Percentiles rank a stretch among this genome's conserved stretches.
phyloP scores from a whole-genome alignment of 2,329 filamentous ascomycete genomes.

The Pseudogymnoascus sp. region DNA sequence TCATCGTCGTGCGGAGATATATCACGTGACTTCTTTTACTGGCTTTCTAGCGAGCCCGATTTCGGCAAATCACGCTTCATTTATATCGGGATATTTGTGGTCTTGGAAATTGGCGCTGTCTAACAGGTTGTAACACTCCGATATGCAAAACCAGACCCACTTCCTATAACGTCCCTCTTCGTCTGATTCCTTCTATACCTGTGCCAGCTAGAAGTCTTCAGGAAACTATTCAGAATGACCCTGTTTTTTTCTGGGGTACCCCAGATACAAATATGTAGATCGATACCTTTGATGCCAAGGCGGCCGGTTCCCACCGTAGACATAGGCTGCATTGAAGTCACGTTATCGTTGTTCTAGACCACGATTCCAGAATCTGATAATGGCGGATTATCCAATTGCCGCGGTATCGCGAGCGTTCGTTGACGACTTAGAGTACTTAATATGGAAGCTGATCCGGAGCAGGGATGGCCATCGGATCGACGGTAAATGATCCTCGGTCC shows the following conservation, averaged over 20 bases:
- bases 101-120: background rate
- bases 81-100: background rate
- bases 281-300: background rate
- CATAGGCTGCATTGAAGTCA: background rate
- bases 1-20: background rate
- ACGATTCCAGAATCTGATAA: background rate
- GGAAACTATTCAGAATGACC: background rate
- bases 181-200: background rate
- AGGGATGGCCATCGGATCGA: conserved; percentile 5
- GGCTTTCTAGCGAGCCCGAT: background rate
- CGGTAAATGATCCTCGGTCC: conserved; percentile 5
- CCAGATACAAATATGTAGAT: background rate
- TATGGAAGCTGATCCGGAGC: background rate
- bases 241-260: background rate
- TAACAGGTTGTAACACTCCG: background rate
- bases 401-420: background rate
- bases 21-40: background rate
- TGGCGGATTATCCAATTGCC: background rate
- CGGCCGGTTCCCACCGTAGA: background rate
- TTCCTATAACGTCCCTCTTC: background rate
- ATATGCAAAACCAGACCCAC: background rate
- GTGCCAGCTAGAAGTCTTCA: background rate
- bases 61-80: background rate
- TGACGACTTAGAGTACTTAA: background rate
- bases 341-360: background rate